These are phyloP conservation scores for Taiozyma onychis DNA, from an alignment of 1,139 yeast genomes.

Conservation along the genomic window DNA sequence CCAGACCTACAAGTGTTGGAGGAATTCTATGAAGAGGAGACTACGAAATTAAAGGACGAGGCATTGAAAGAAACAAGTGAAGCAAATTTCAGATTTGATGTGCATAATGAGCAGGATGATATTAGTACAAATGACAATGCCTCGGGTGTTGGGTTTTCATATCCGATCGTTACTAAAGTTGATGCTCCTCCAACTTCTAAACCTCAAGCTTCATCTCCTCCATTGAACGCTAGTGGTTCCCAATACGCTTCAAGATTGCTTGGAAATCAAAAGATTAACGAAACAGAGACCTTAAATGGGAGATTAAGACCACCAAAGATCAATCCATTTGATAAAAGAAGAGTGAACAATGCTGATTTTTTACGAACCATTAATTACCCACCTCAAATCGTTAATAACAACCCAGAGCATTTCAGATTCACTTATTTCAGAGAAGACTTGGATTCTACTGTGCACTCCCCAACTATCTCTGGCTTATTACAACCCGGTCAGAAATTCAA, in stretches of 20 bases:
- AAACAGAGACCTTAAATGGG: slow-evolving; percentile 52
- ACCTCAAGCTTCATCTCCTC: not conserved
- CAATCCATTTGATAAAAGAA: slow-evolving; percentile 66
- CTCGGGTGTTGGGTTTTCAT: slow-evolving; percentile 30
- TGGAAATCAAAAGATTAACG: slow-evolving; percentile 50
- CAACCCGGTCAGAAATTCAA: slow-evolving; percentile 48
- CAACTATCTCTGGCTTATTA: slow-evolving; percentile 77
- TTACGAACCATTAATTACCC: slow-evolving; percentile 27
- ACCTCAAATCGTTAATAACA: slow-evolving; percentile 34
- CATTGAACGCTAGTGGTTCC: slow-evolving; percentile 1
- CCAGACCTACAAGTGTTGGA: slow-evolving; percentile 74
- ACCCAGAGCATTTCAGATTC: slow-evolving; percentile 56
- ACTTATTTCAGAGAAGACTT: slow-evolving; percentile 91
- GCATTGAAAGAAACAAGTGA: slow-evolving; percentile 38
- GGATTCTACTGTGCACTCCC: slow-evolving; percentile 84
- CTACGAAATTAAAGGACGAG: slow-evolving; percentile 38
- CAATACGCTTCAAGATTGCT: slow-evolving; percentile 21
- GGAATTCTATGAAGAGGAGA: slow-evolving; percentile 73
- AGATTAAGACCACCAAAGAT: slow-evolving; percentile 70
- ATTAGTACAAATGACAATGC: slow-evolving; percentile 23
- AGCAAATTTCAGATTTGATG: slow-evolving; percentile 31
- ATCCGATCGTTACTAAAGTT: slow-evolving; percentile 35
- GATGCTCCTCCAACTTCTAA: slow-evolving; percentile 23
- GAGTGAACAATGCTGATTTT: slow-evolving; percentile 17
- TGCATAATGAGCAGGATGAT: slow-evolving; percentile 20